These are phyloP conservation scores for Nakazawaea holstii DNA, from an alignment of 805 yeast species.

Conservation along the genomic window DNA sequence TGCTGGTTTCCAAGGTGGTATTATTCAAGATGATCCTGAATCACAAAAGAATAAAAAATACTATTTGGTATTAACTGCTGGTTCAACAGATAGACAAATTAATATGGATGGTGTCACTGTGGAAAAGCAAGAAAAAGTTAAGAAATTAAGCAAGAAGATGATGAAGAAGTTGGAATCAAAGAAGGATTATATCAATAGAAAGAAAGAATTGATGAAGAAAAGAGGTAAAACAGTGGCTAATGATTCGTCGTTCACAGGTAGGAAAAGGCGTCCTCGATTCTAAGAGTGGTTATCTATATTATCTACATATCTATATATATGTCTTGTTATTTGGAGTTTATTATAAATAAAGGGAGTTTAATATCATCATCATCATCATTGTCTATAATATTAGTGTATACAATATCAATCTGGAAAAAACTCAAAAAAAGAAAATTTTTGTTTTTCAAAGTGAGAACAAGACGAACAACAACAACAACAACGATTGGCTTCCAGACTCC, in stretches of 20 bases:
- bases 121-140: constrained; percentile 50
- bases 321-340: background rate
- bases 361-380: too few relatives aligned
- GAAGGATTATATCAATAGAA: constrained; percentile 79
- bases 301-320: background rate
- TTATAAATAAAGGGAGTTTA: too few relatives aligned
- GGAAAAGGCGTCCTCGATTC: constrained; percentile 68
- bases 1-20: constrained; percentile 95
- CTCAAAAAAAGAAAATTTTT: background rate
- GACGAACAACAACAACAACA: background rate
- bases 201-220: constrained; percentile 89
- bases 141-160: constrained; percentile 39
- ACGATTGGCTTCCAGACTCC: too few relatives aligned
- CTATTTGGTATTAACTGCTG: constrained; percentile 86
- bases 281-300: constrained; percentile 20
- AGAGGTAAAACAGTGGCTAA: constrained; percentile 86
- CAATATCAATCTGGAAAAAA: too few relatives aligned
- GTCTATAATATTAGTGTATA: too few relatives aligned
- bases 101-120: constrained; percentile 77
- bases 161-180: constrained; percentile 60
- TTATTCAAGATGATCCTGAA: constrained; percentile 91
- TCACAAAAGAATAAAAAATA: constrained; percentile 86
- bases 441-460: too few relatives aligned
- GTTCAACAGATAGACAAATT: constrained; percentile 65
- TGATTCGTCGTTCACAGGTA: constrained; percentile 89